A percentile compares a stretch with the other conserved stretches of the same genome.
Evolutionary conservation across 2,329 filamentous ascomycete species (phyloP).

Genomic region (Trichoderma afroharzianum): DNA sequence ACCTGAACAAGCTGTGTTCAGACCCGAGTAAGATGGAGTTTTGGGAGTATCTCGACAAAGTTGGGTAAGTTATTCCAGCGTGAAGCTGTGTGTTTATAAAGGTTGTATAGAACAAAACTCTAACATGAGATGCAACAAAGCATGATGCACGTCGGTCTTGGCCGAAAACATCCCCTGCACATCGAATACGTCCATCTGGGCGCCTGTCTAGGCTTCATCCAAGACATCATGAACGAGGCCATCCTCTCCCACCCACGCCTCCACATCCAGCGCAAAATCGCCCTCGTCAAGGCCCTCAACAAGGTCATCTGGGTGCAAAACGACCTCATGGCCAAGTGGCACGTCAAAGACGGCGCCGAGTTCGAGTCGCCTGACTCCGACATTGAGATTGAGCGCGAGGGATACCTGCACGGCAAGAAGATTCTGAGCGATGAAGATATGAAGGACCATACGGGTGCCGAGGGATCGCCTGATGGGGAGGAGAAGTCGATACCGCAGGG

Average conservation of each 20-base stretch:
- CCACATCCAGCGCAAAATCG: conserved; percentile 64
- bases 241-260: conserved; percentile 69
- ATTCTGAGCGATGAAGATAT: conserved; percentile 41
- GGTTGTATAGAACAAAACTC: not conserved
- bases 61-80: conserved; percentile 53
- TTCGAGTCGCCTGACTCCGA: conserved; percentile 44
- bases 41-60: conserved; percentile 82
- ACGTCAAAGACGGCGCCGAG: conserved; percentile 66
- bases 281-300: conserved; percentile 68
- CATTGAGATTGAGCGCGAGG: conserved; percentile 56
- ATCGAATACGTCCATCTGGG: conserved; percentile 80
- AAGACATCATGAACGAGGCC: conserved; percentile 73
- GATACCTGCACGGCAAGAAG: conserved; percentile 61
- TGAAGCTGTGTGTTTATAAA: not conserved
- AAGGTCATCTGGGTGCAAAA: conserved; percentile 90
- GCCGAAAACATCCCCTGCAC: conserved; percentile 67
- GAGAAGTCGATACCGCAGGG: not conserved
- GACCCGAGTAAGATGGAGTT: conserved; percentile 73
- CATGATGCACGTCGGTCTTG: conserved; percentile 78
- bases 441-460: not conserved
- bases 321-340: conserved; percentile 81
- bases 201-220: conserved; percentile 67
- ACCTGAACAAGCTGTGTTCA: conserved; percentile 69
- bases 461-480: not conserved
- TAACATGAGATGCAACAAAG: conserved; percentile 29